Base-by-base conservation (phyloP, 306 rosid genomes). In the Pyrus pyrifolia region DNA sequence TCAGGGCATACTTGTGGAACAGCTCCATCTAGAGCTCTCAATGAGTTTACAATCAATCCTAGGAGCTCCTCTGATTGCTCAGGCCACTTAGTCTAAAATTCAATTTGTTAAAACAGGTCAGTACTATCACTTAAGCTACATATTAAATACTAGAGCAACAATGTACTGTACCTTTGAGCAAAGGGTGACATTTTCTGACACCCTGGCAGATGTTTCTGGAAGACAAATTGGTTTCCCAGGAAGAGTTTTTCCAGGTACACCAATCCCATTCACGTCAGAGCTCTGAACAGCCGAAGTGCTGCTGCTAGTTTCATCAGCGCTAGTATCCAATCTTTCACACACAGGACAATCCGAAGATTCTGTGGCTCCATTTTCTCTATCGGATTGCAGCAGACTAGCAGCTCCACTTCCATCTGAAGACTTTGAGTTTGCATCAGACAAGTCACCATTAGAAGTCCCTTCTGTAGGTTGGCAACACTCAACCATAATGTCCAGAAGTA, bases 391-490 rank as follows among this genome's bases (percentile, higher is more conserved):
- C 35, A 85, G 88, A 83, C 79, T 78, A 65, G 89, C 79, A 81
- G 87, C 84, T 81, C 87, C 91, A 80, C 84, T 84, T 71, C 88
- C 78, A 13, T 83, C 82, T 22, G 89, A 78, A 82, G 89, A 87
- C 78, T 96, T 92, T 30, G 83, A 82, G 88, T 85, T 88, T 71
- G 82, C 76, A 69, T 88, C 89, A 68, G 83, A 77, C 73, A 88
- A 88, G 73, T 91, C 97, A 76, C 81, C 59, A 81, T 66, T 82
- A 75, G 87, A 86, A 77, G 86, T 83, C 76, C 82, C 90, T 84
- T 96, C 93, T n/a, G 98, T 86, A 76, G 98, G 98, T 81, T 92
- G 98, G 84, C 99, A 96, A 84, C 99, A 96, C 78, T 92, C 97
- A 3, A 96, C 98, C 99, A 96, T 96, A 87, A 92, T 96, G 89